Evolutionary conservation across 306 rosid species (phyloP), one percentile per base, ranked within the genome.

Genomic region (Cicer arietinum): DNA sequence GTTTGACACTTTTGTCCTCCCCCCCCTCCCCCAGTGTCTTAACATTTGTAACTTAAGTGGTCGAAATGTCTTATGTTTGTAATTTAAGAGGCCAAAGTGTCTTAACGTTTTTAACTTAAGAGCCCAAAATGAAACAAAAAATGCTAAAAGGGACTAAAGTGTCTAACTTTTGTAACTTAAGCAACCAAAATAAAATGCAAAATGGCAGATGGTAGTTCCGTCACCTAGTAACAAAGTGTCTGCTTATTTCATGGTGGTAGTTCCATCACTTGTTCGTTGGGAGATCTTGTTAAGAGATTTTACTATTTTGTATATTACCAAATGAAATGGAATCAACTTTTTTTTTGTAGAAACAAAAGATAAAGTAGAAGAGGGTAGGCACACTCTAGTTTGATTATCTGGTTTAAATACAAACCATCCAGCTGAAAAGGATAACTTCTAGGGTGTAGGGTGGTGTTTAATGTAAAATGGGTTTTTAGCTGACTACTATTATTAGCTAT

Each of bases 321-420:
- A 30, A 62, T 57, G 74, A 53, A 69, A 69, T 37, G 53, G n/a
- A 75, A 61, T 50, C 59, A 41, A 14, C 16, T 1, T 4, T 43
- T 43, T 43, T 47, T 42, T 60, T 61, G 1, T 9, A 11, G 14
- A 17, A 66, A 44, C 30, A 18, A 12, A 8, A 30, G 14, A 14
- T n/a, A 4, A 37, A 9, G 12, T 51, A 43, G 54, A 70, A 48
- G 45, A 25, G 50, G 10, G 35, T 56, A 41, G 14, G 48, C 53
- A 66, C 67, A 41, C 53, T 79, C 63, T 66, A 35, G 46, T 67
- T 68, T 66, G 63, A 69, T 58, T 4, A 18, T 20, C 47, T 37
- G 54, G 20, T 62, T 41, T 35, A 51, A 42, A 58, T 61, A 52
- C 17, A 50, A 35, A 16, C 14, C 60, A 30, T 37, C 10, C 39